Evolutionary conservation across 176 grass and related monocot species (phyloP), one percentile per base, ranked within the genome.

Genomic region (Lolium multiflorum): DNA sequence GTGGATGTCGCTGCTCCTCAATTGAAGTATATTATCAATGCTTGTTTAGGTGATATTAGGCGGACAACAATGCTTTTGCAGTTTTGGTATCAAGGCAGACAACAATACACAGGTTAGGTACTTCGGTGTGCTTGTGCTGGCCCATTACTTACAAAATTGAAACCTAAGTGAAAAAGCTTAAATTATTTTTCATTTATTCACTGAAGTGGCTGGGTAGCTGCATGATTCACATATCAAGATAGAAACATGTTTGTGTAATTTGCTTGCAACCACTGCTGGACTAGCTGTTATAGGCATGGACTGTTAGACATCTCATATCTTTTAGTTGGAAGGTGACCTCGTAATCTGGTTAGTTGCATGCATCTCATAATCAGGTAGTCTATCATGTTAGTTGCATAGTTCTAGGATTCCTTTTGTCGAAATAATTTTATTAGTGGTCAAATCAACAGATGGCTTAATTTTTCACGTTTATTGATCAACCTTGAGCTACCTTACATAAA

Each of bases 11-110:
- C 92, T 66, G 25, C 83, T 54, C 64, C 86, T 79, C 74, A 92
- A 82, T 70, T 91, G 70, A 87, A 94, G 82, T 77, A 92, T 64
- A 72, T 92, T 80, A 83, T 96, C 14, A 75, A 88, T 69, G 81
- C 83, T 71, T 98, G 88, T 90, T 83, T 80, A 76, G 73, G 93
- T 87, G 96, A 98, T 92, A 92, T 98, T 88, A 94, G 96, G 57
- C 92, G 89, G 59, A 86, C 82, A 12, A 86, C 89, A 52, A 89
- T 94, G 84, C 84, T 96, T 91, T 80, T 98, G 77, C 96, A 98
- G 71, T 98, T 98, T 90, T 98, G 93, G 96, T 96, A 82, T 79
- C 93, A 98, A 92, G 96, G 90, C 76, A 91, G 65, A 44, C 90
- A 59, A 41, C 73, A 77, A 73, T 79, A 35, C 61, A 43, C 78